Conservation (phyloP, 1,284 basidiomycete genomes). For the Chondrostereum purpureum region DNA sequence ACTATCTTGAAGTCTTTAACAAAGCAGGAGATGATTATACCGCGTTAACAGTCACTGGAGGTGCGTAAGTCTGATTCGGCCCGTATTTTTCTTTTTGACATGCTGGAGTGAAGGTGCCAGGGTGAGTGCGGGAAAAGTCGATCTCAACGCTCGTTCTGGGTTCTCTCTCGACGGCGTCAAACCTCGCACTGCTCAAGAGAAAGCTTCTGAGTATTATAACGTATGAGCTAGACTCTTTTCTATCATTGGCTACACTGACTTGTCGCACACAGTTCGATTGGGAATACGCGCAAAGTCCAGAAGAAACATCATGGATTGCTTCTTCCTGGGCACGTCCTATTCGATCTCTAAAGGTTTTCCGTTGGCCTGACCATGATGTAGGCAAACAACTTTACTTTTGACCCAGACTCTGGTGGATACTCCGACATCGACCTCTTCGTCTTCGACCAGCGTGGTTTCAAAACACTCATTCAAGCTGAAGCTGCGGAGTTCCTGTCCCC, state of each 20-base stretch:
- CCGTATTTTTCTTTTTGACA: neutral
- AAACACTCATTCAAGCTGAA: constrained; percentile 47
- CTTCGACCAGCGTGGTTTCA: constrained; percentile 59
- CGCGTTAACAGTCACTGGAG: constrained; percentile 36
- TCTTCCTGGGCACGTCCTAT: constrained; percentile 47
- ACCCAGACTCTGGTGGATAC: constrained; percentile 47
- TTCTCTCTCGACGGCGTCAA: constrained; percentile 41
- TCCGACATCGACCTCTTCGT: constrained; percentile 49
- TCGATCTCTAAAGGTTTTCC: neutral
- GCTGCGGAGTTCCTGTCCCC: constrained; percentile 44
- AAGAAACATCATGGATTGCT: constrained; percentile 56
- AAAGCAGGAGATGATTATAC: constrained; percentile 34
- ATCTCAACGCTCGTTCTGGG: constrained; percentile 41
- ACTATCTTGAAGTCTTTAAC: constrained; percentile 40
- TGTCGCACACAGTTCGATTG: constrained; percentile 33
- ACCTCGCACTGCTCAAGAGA: constrained; percentile 34
- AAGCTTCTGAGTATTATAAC: constrained; percentile 49
- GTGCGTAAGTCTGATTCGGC: constrained; percentile 20
- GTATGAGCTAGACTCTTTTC: constrained; percentile 30
- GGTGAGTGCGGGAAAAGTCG: constrained; percentile 36
- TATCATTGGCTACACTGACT: neutral
- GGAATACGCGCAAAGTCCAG: constrained; percentile 52
- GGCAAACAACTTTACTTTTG: constrained; percentile 62
- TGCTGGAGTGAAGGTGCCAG: constrained; percentile 30
- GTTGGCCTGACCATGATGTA: constrained; percentile 15